Base-by-base conservation (phyloP, 495 filamentous ascomycete species). In the Geopyxis carbonaria region DNA sequence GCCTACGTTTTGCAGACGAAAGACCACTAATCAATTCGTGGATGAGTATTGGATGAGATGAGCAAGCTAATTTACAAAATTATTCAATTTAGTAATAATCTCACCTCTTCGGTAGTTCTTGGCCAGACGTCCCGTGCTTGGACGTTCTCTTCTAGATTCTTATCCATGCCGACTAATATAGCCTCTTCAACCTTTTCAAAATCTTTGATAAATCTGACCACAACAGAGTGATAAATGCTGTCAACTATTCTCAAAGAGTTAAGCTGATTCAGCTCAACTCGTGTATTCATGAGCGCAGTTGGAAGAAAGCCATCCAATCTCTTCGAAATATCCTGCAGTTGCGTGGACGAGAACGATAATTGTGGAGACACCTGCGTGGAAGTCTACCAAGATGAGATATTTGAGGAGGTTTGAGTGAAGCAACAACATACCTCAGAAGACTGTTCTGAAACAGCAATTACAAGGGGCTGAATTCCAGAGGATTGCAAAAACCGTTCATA, bases 271-370 rank as follows among this genome's bases (percentile, higher is more conserved):
- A 97, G 57, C 40, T 83, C 78, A 43, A 89, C 75, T 41, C 75
- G 68, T 2, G 86, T 83, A 55, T 97, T 89, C 70, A 93, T 89
- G 13, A 93, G 60, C 6, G 87, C 89, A 6, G 81, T 87, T 0
- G 86, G 85, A 15, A 97, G 66, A 59, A 93, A 95, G 46, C 80
- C 75, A 57, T 97, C 91, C 3, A 97, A 70, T 19, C 70, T 68
- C 50, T 91, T 80, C 51, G 76, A 78, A 5, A 76, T 23, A 1
- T 18, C 27, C 16, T 41, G 27, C 4, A 39, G 36, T 4, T 11
- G 19, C 2, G 15, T 16, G 2, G 34, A 22, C 1, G 34, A 11
- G 21, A 40, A 30, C 2, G 13, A 28, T 28, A 28, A 28, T 28
- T 28, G 7, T 28, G 25, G 13, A 28, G 13, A 28, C 7, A 13